Percentiles rank a stretch among this genome's conserved stretches.
Evolutionary conservation across 495 filamentous ascomycete species (phyloP).

Genomic region (Ramalina intermedia): DNA sequence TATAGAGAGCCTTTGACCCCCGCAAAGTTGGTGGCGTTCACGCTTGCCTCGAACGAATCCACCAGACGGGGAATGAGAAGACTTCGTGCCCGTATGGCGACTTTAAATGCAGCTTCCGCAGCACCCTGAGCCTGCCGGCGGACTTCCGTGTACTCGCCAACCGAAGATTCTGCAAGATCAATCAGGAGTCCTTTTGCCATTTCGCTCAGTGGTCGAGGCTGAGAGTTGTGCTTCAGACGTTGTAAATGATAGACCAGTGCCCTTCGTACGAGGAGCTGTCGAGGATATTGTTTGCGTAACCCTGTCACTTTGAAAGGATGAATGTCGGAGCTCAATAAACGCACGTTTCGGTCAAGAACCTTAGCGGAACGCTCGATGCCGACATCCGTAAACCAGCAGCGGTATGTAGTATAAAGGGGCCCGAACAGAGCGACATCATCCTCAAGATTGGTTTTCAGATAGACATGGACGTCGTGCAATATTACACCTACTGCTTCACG

Average conservation of each 20-base stretch:
- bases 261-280: slow-evolving; percentile 73
- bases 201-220: slow-evolving; percentile 66
- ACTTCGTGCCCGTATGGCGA: slow-evolving; percentile 68
- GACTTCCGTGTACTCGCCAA: slow-evolving; percentile 92
- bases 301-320: slow-evolving; percentile 89
- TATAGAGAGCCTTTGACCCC: slow-evolving; percentile 91
- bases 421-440: slow-evolving; percentile 95
- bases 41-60: slow-evolving; percentile 60
- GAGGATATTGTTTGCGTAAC: slow-evolving; percentile 79
- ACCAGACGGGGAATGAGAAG: slow-evolving; percentile 82
- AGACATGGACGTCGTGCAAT: slow-evolving; percentile 70
- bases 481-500: slow-evolving; percentile 66
- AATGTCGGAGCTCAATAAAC: slow-evolving; percentile 71
- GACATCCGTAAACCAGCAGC: slow-evolving; percentile 95
- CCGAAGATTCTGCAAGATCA: slow-evolving; percentile 79
- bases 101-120: slow-evolving; percentile 86
- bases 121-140: slow-evolving; percentile 84
- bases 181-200: slow-evolving; percentile 71
- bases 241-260: slow-evolving; percentile 92
- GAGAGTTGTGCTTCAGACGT: slow-evolving; percentile 81
- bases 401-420: slow-evolving; percentile 77
- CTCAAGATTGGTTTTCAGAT: slow-evolving; percentile 71
- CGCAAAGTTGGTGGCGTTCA: slow-evolving; percentile 68
- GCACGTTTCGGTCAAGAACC: slow-evolving; percentile 71
- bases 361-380: slow-evolving; percentile 93